A percentile compares a stretch with the other conserved stretches of the same genome.
These are phyloP conservation scores for Orbilia oligospora DNA, from an alignment of 2,329 filamentous ascomycete species.

Conservation along the genomic window DNA sequence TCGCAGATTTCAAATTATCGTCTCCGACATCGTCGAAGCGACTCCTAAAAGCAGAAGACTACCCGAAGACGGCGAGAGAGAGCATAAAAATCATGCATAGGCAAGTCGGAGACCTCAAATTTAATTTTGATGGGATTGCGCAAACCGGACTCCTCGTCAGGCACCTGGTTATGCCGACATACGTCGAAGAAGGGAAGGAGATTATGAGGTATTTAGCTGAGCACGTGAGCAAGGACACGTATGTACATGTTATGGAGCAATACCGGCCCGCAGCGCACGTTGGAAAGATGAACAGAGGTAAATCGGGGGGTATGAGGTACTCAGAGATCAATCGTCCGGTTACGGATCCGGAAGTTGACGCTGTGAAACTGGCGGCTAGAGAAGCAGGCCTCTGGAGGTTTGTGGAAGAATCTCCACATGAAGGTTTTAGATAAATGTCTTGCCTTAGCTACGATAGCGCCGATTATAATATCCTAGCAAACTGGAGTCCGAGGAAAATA, in stretches of 20 bases:
- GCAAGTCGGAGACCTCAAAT: constrained; percentile 86
- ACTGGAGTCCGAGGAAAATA: constrained; percentile 39
- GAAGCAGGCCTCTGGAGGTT: constrained; percentile 84
- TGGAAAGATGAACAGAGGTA: constrained; percentile 75
- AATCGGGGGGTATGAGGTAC: constrained; percentile 73
- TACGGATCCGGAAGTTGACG: constrained; percentile 75
- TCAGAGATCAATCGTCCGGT: constrained; percentile 83
- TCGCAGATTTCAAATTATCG: constrained; percentile 93
- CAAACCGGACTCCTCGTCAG: constrained; percentile 82
- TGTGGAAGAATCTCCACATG: constrained; percentile 75
- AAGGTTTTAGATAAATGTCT: constrained; percentile 69
- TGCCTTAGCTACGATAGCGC: constrained; percentile 9
- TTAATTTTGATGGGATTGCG: constrained; percentile 84
- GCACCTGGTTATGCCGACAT: constrained; percentile 88
- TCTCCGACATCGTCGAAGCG: constrained; percentile 76
- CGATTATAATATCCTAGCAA: constrained; percentile 54
- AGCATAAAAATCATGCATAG: constrained; percentile 84
- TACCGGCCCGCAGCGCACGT: constrained; percentile 86
- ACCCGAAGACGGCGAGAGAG: constrained; percentile 79
- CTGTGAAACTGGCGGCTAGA: constrained; percentile 77
- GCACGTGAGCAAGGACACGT: constrained; percentile 80
- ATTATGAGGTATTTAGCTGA: constrained; percentile 84
- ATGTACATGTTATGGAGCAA: constrained; percentile 91
- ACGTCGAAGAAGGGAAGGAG: constrained; percentile 78
- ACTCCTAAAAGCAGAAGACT: constrained; percentile 83